Conservation (phyloP, 257 asterid species). For the Plectranthus barbatus region DNA sequence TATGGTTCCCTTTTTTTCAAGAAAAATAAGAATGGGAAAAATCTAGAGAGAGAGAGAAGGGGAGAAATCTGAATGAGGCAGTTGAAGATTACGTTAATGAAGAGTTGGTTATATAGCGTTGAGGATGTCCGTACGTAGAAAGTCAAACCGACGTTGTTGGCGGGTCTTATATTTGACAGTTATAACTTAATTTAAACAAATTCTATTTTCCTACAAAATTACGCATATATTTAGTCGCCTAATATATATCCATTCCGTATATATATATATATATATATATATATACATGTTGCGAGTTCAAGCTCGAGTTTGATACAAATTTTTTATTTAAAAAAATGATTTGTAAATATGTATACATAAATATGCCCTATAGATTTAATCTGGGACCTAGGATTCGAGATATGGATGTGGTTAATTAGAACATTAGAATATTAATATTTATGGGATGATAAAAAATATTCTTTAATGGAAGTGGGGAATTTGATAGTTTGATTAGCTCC, state of each 20-base stretch:
- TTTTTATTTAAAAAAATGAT: too few relatives aligned
- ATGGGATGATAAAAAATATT: neutral
- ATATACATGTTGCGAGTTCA: too few relatives aligned
- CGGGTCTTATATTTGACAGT: conserved; percentile 18
- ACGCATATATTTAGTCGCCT: too few relatives aligned
- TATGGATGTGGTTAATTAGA: too few relatives aligned
- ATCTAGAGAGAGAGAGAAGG: neutral
- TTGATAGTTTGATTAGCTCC: conserved; percentile 4
- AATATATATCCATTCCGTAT: too few relatives aligned
- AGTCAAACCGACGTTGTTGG: conserved; percentile 29
- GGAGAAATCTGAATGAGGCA: too few relatives aligned
- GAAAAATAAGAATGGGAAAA: conserved; percentile 5
- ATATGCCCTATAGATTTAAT: neutral
- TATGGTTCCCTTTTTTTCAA: neutral
- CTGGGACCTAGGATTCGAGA: conserved; percentile 8
- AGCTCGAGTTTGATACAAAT: too few relatives aligned
- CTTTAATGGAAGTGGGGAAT: conserved; percentile 2
- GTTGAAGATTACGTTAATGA: too few relatives aligned
- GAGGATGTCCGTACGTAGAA: conserved; percentile 23
- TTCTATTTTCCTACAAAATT: too few relatives aligned
- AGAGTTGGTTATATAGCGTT: conserved; percentile 23
- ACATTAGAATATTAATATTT: neutral
- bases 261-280: too few relatives aligned
- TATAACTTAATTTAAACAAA: conserved; percentile 10
- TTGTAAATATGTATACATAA: too few relatives aligned